Evolutionary conservation across 768 basidiomycete species (phyloP).

Genomic region (Lactifluus hygrophoroides): DNA sequence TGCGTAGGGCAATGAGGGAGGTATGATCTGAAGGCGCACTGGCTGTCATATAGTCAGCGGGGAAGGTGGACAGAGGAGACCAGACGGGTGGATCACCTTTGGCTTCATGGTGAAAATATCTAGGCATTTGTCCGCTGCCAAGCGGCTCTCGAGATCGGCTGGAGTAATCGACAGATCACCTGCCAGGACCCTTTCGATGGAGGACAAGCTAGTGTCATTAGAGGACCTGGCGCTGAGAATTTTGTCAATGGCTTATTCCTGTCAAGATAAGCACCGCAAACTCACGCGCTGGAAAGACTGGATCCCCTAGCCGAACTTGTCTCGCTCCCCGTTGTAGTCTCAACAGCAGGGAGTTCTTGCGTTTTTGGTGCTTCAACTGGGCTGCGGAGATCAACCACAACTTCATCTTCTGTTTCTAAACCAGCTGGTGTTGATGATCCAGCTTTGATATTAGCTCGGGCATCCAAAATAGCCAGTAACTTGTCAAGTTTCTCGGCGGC

Average conservation of each 20-base stretch:
- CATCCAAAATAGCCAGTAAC: slow-evolving; percentile 61
- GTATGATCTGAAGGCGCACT: slow-evolving; percentile 84
- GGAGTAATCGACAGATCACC: slow-evolving; percentile 49
- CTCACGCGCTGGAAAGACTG: slow-evolving; percentile 53
- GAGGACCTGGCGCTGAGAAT: slow-evolving; percentile 47
- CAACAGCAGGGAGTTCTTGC: slow-evolving; percentile 21
- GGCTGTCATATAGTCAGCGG: slow-evolving; percentile 40
- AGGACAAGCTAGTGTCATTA: slow-evolving; percentile 48
- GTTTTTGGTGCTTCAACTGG: not conserved
- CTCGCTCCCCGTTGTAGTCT: slow-evolving; percentile 35
- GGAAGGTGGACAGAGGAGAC: not conserved
- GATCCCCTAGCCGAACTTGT: slow-evolving; percentile 41
- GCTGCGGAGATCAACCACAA: slow-evolving; percentile 45
- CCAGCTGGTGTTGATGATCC: slow-evolving; percentile 24
- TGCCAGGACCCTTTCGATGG: slow-evolving; percentile 44
- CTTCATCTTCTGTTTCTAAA: slow-evolving; percentile 43
- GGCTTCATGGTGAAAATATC: slow-evolving; percentile 96
- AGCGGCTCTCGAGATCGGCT: slow-evolving; percentile 69
- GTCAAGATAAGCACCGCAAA: not conserved
- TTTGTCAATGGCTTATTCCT: slow-evolving; percentile 6
- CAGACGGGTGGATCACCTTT: slow-evolving; percentile 46
- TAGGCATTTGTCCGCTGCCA: slow-evolving; percentile 69
- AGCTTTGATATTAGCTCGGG: slow-evolving; percentile 46
- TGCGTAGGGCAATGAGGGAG: slow-evolving; percentile 67
- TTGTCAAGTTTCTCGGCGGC: slow-evolving; percentile 75